Evolutionary conservation across 345 rosid genomes (phyloP).

Genomic region (Mangifera indica): DNA sequence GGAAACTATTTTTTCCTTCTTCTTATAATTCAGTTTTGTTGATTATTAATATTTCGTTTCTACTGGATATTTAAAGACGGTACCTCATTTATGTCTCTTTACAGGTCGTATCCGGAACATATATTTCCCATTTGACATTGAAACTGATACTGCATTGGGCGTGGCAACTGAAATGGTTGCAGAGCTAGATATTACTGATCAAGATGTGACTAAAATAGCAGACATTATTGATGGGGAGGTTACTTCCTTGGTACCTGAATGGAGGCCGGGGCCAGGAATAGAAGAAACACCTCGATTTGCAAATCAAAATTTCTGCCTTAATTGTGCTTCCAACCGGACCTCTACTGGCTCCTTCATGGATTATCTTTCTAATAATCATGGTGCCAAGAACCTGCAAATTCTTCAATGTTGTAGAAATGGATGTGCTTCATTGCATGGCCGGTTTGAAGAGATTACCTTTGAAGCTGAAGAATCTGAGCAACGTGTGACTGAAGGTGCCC

Average conservation of each 20-base stretch:
- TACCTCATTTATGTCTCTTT: constrained; percentile 2
- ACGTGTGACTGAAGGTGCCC: constrained; percentile 30
- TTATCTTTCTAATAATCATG: constrained; percentile 41
- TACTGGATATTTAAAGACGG: neutral
- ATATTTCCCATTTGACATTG: constrained; percentile 77
- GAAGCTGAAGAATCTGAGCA: constrained; percentile 50
- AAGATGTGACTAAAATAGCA: constrained; percentile 76
- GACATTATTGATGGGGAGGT: constrained; percentile 89
- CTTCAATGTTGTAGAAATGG: constrained; percentile 54
- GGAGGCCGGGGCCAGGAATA: constrained; percentile 72
- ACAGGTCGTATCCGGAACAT: constrained; percentile 79
- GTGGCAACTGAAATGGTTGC: constrained; percentile 98
- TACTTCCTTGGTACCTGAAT: constrained; percentile 66
- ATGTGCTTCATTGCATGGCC: constrained; percentile 77
- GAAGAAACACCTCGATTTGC: constrained; percentile 61
- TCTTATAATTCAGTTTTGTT: neutral
- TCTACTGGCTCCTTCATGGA: constrained; percentile 66
- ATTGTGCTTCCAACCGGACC: constrained; percentile 63
- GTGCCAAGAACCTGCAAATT: constrained; percentile 32
- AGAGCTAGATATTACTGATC: constrained; percentile 80
- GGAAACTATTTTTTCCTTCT: constrained; percentile 14
- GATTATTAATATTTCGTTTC: constrained; percentile 6
- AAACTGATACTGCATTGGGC: constrained; percentile 72
- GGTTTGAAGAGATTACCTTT: constrained; percentile 76
- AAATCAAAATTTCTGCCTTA: constrained; percentile 54